These are phyloP conservation scores for Volvox carteri DNA, from an alignment of 163 green algal genomes.

Conservation along the genomic window DNA sequence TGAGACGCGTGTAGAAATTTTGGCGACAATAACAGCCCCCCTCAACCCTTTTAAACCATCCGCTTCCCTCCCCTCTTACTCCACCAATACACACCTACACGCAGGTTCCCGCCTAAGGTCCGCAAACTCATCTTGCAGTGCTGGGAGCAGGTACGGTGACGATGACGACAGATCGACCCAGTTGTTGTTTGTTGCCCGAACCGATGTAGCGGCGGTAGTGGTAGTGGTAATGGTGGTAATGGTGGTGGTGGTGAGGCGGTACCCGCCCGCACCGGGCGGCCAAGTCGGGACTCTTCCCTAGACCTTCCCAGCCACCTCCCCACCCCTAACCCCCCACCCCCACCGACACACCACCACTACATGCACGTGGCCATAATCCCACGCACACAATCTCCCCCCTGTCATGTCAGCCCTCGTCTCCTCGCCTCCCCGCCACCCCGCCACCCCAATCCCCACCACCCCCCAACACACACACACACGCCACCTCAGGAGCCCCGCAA, in stretches of 20 bases:
- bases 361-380: no score
- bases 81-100: neutral
- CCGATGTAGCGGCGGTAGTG: no score
- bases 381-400: no score
- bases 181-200: neutral
- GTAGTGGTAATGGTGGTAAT: no score
- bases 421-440: neutral
- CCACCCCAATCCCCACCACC: neutral
- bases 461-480: no score
- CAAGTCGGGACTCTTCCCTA: neutral
- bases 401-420: neutral
- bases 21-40: no score
- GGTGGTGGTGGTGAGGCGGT: no score
- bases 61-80: no score
- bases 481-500: constrained; percentile 21
- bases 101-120: neutral
- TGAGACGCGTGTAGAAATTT: neutral
- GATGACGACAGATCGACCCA: neutral
- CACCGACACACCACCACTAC: neutral
- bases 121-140: constrained; percentile 27
- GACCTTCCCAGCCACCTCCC: neutral
- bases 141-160: constrained; percentile 7
- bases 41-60: no score
- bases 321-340: neutral
- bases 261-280: no score